A percentile compares a stretch with the other conserved stretches of the same genome.
Evolutionary conservation across 371 early-diverging fungal genomes (phyloP).

Genomic region (Mortierella polycephala): DNA sequence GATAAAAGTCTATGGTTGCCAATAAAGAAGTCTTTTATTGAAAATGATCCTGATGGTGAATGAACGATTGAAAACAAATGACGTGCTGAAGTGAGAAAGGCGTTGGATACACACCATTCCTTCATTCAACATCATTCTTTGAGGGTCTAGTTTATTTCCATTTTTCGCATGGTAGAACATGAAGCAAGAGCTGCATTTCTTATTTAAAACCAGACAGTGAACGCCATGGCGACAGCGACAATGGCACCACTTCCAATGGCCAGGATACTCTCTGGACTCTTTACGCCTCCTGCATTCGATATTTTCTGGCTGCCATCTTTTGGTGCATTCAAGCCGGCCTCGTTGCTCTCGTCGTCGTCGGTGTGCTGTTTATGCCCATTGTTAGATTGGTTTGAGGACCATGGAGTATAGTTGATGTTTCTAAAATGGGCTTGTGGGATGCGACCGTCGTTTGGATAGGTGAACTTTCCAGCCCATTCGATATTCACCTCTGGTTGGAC

Average conservation of each 20-base stretch:
- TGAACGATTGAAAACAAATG: too few relatives aligned
- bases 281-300: constrained; percentile 15
- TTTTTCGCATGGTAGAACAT: too few relatives aligned
- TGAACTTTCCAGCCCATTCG: constrained; percentile 48
- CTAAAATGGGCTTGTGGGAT: constrained; percentile 28
- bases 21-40: too few relatives aligned
- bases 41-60: too few relatives aligned
- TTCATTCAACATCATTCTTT: too few relatives aligned
- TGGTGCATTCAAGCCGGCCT: neutral
- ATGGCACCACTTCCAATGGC: constrained; percentile 13
- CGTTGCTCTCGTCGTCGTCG: neutral
- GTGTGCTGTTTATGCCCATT: neutral
- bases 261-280: neutral
- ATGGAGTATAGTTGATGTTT: constrained; percentile 27
- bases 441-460: constrained; percentile 27
- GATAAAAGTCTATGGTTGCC: too few relatives aligned
- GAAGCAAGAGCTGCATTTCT: too few relatives aligned
- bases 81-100: too few relatives aligned
- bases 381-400: neutral
- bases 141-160: neutral
- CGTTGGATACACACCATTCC: too few relatives aligned
- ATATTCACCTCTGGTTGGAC: constrained; percentile 41
- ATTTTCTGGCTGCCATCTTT: neutral
- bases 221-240: constrained; percentile 26
- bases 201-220: constrained; percentile 21